A percentile compares a stretch with the other conserved stretches of the same genome.
These are phyloP conservation scores for Salvia sclarea DNA, from an alignment of 305 asterid species.

Conservation along the genomic window DNA sequence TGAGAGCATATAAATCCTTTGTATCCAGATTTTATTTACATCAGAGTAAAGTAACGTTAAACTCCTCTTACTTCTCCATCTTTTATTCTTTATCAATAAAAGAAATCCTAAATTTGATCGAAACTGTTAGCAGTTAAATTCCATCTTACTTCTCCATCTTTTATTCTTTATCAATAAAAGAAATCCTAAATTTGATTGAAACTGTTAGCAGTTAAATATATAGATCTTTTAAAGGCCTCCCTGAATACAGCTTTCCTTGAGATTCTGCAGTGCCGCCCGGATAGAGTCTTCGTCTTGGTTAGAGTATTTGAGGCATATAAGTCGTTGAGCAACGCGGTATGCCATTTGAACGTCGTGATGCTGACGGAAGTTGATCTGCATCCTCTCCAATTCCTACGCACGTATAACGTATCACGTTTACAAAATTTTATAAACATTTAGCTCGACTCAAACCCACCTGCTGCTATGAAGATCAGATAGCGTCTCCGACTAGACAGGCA, in stretches of 20 bases:
- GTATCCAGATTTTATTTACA: background rate
- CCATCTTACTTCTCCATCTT: background rate
- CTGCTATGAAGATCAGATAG: no score
- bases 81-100: no score
- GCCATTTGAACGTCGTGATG: conserved; percentile 60
- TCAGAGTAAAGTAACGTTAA: background rate
- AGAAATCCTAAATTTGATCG: background rate
- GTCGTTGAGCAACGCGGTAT: conserved; percentile 73
- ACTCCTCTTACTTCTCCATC: background rate
- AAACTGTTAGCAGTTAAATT: background rate
- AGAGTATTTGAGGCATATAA: conserved; percentile 84
- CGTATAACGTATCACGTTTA: background rate
- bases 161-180: no score
- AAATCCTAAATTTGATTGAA: background rate
- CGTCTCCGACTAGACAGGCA: no score
- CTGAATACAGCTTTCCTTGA: conserved; percentile 54
- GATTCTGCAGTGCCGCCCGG: conserved; percentile 72
- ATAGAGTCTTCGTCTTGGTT: conserved; percentile 79
- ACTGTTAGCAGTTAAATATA: background rate
- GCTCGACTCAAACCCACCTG: background rate
- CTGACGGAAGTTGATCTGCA: conserved; percentile 51
- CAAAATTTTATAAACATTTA: background rate
- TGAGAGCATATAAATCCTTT: background rate
- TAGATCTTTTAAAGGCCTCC: conserved; percentile 47
- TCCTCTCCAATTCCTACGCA: conserved; percentile 67